Base-by-base conservation (phyloP, 1,284 basidiomycete species). In the Sphagnurus paluster region DNA sequence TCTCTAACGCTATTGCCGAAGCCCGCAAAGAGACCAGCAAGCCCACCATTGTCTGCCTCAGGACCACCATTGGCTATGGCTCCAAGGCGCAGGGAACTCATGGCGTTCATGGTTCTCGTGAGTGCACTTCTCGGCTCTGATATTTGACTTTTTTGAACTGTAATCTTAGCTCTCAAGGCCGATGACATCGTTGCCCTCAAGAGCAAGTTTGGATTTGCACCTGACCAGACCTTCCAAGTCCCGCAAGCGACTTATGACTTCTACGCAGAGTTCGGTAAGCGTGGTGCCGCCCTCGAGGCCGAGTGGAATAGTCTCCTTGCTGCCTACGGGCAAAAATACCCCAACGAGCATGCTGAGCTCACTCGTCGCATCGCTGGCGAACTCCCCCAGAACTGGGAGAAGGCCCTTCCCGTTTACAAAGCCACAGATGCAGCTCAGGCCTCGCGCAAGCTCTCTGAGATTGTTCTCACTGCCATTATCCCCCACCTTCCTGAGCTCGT, bases 41-140 rank as follows among this genome's bases (percentile, higher is more conserved):
- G 74, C 94, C 94, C 37, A 91, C 92, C 29, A 74, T 98, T 59
- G 90, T 97, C 68, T 79, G 82, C 56, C 72, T 96, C 49, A 84
- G 78, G 65, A 98, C 95, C 52, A 96, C 89, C 51, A 98, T 98
- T 56, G 94, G 94, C 44, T 98, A 80, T 66, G 94, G 95, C 52
- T 97, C 94, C 38, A 89, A 90, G 74, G 81, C 84, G 63, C 87
- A 93, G 71, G 94, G 94, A 57, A 91, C 90, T 14, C 93, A 96
- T 61, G 90, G 90, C 58, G 91, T 97, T 54, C 94, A 98, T 70
- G 95, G 95, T 59, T 62, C 89, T 63, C 90, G 89, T 90, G 73
- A 28, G 40, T 45, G 42, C 4, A n/a, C 29, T 37, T 41, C 35
- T 44, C 39, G 24, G 38, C 20, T 5, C 26, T 42, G 45, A 21